Evolutionary conservation across 2,329 filamentous ascomycete genomes (phyloP).

Genomic region (Pseudocercospora cruenta): DNA sequence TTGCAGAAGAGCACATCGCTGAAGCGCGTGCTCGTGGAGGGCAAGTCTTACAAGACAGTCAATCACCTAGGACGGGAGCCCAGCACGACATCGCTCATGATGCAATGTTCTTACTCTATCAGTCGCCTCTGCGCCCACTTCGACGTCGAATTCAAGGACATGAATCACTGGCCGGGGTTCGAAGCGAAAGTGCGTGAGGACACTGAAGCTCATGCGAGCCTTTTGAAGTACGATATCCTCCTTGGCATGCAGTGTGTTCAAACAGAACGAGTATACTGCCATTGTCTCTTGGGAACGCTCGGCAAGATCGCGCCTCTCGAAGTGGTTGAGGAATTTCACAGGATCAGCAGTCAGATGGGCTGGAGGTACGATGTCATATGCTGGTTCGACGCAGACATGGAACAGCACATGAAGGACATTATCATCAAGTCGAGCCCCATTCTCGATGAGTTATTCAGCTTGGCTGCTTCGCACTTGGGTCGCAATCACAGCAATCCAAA

Average conservation of each 20-base stretch:
- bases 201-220: not conserved
- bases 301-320: not conserved
- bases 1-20: not conserved
- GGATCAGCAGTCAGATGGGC: not conserved
- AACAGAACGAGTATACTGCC: not conserved
- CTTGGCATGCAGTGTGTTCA: not conserved
- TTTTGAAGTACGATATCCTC: not conserved
- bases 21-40: not conserved
- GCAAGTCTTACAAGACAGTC: not conserved
- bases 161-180: not conserved
- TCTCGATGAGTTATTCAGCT: not conserved
- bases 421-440: not conserved
- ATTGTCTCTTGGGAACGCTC: not conserved
- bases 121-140: not conserved
- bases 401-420: not conserved
- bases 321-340: not conserved
- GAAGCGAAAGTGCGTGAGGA: not conserved
- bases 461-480: not conserved
- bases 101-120: not conserved
- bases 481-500: not conserved
- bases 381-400: not conserved
- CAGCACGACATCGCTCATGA: not conserved
- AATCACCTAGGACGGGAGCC: not conserved
- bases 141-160: not conserved
- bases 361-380: not conserved